phyloP scores from a whole-genome alignment of 768 basidiomycete genomes.

The Nidularia sp. region DNA sequence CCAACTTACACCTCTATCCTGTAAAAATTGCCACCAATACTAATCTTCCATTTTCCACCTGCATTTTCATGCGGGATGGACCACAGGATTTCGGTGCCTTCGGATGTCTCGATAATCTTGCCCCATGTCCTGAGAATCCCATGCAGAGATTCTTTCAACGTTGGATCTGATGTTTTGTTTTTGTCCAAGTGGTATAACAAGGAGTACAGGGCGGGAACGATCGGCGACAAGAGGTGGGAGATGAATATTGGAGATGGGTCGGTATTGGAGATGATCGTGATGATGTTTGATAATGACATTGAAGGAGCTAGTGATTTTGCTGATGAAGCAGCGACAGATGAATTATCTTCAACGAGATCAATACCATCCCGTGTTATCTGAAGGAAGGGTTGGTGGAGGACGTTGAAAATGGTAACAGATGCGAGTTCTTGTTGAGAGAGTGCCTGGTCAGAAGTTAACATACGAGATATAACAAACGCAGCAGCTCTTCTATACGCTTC shows the following conservation, averaged over 20 bases:
- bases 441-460: constrained; percentile 40
- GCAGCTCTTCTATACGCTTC: constrained; percentile 53
- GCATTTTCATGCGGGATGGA: constrained; percentile 45
- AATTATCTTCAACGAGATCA: neutral
- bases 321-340: neutral
- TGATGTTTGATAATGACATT: constrained; percentile 44
- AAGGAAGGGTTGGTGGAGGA: constrained; percentile 53
- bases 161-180: constrained; percentile 60
- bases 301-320: constrained; percentile 19
- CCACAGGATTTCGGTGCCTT: constrained; percentile 58
- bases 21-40: constrained; percentile 48
- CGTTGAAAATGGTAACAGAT: constrained; percentile 33
- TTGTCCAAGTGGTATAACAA: constrained; percentile 51
- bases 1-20: constrained; percentile 38
- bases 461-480: constrained; percentile 65
- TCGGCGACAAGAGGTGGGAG: constrained; percentile 60
- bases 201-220: constrained; percentile 64
- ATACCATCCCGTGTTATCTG: neutral
- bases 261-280: constrained; percentile 62
- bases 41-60: constrained; percentile 51
- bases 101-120: constrained; percentile 48
- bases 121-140: constrained; percentile 75
- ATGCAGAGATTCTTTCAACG: constrained; percentile 51
- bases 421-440: constrained; percentile 20
- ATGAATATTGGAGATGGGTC: constrained; percentile 76